A percentile compares a stretch with the other conserved stretches of the same genome.
phyloP scores from a whole-genome alignment of 1,284 basidiomycete genomes.

The Volvariella surrecta region DNA sequence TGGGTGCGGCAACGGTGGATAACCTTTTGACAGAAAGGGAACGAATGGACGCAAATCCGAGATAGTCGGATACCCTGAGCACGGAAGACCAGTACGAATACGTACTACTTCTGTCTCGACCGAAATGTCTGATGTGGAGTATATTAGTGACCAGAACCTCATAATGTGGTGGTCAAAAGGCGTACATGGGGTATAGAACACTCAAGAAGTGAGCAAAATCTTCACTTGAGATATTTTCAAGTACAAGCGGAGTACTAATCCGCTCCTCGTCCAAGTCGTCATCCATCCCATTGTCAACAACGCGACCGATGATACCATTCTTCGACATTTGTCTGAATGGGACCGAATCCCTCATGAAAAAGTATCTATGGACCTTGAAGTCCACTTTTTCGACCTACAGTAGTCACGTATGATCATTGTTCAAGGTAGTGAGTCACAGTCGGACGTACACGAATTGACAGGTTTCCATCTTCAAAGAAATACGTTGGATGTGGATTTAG shows the following conservation, averaged over 20 bases:
- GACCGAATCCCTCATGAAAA: slow-evolving; percentile 24
- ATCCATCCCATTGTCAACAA: not conserved
- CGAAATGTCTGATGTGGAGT: slow-evolving; percentile 24
- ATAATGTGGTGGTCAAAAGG: slow-evolving; percentile 5
- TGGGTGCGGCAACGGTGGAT: slow-evolving; percentile 15
- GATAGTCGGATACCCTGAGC: slow-evolving; percentile 23
- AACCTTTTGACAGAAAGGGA: slow-evolving; percentile 25
- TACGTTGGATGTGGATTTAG: slow-evolving; percentile 10
- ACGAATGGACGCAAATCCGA: slow-evolving; percentile 24
- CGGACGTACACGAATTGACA: slow-evolving; percentile 13
- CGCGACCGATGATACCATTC: slow-evolving; percentile 3
- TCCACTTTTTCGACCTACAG: slow-evolving; percentile 15
- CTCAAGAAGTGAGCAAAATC: slow-evolving; percentile 24
- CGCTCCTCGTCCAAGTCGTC: slow-evolving; percentile 5
- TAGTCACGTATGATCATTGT: no score
- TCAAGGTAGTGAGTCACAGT: not conserved
- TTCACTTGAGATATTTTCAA: slow-evolving; percentile 10
- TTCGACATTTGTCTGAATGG: slow-evolving; percentile 15
- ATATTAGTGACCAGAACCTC: not conserved
- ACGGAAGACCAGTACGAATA: slow-evolving; percentile 28
- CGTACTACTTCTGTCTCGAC: slow-evolving; percentile 19
- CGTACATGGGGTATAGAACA: slow-evolving; percentile 26
- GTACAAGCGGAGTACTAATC: slow-evolving; percentile 12
- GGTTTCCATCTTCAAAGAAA: slow-evolving; percentile 14
- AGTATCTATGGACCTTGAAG: slow-evolving; percentile 17